phyloP scores from a whole-genome alignment of 345 rosid genomes.

The Salix exigua region DNA sequence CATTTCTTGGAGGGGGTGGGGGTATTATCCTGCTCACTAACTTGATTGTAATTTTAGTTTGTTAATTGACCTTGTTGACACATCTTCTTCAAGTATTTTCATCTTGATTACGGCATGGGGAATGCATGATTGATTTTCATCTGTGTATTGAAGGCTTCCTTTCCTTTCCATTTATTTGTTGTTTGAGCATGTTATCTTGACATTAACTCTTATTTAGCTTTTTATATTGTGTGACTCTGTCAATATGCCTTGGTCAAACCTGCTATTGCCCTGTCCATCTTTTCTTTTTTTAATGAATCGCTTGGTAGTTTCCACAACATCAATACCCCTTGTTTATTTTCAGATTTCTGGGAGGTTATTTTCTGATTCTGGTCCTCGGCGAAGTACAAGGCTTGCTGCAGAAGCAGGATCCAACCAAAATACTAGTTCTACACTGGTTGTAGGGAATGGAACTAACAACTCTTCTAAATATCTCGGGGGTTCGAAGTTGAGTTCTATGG shows the following conservation, averaged over 20 bases:
- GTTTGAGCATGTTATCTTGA: neutral
- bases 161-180: neutral
- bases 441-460: slow-evolving; percentile 70
- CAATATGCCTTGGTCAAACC: slow-evolving; percentile 1
- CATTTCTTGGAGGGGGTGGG: neutral
- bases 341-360: slow-evolving; percentile 97
- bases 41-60: neutral
- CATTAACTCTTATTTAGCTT: neutral
- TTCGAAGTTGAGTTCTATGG: slow-evolving; percentile 68
- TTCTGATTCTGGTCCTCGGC: slow-evolving; percentile 90
- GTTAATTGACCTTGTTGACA: neutral
- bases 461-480: slow-evolving; percentile 79
- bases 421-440: slow-evolving; percentile 40
- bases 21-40: neutral
- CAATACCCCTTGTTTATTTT: slow-evolving; percentile 19
- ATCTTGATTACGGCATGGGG: neutral
- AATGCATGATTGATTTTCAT: neutral
- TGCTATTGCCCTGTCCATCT: slow-evolving; percentile 8
- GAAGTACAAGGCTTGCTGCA: slow-evolving; percentile 76
- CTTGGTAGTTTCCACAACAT: neutral
- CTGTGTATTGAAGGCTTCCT: neutral
- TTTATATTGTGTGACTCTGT: neutral
- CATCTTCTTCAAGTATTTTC: neutral
- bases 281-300: too few species aligned
- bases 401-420: slow-evolving; percentile 62